These are phyloP conservation scores for Drosera capensis DNA, from an alignment of 148 eudicot genomes.

Conservation along the genomic window DNA sequence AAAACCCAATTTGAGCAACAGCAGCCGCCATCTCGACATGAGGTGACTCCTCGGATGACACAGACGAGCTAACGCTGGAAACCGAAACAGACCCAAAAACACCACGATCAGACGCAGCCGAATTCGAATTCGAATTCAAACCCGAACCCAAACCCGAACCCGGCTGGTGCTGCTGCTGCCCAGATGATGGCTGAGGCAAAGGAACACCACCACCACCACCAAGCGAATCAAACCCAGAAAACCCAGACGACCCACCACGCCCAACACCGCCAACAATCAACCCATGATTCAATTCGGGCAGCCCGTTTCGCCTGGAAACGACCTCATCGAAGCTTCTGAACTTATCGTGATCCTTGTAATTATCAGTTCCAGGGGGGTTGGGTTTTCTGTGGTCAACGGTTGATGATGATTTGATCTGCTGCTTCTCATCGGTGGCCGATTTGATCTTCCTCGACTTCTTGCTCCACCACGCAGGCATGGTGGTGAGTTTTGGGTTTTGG, in stretches of 20 bases:
- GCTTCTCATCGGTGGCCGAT: conserved; percentile 24
- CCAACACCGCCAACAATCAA: conserved; percentile 1
- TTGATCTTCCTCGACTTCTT: conserved; percentile 43
- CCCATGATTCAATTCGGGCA: neutral
- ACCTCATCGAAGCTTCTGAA: conserved; percentile 32
- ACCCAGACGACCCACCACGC: conserved; percentile 25
- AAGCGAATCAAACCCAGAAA: conserved; percentile 61
- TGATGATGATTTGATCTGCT: conserved; percentile 1
- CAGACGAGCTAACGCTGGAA: conserved; percentile 39
- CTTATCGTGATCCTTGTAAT: neutral
- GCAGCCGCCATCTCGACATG: too few species aligned
- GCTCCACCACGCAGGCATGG: conserved; percentile 91
- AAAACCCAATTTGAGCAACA: conserved; percentile 25
- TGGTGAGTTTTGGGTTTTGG: too few species aligned
- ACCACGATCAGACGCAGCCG: conserved; percentile 22
- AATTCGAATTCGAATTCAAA: too few species aligned
- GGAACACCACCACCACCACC: conserved; percentile 35
- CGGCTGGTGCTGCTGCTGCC: conserved; percentile 10
- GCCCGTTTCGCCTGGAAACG: neutral
- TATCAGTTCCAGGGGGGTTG: neutral
- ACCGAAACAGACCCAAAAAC: conserved; percentile 37
- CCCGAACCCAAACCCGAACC: conserved; percentile 6
- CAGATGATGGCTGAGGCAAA: conserved; percentile 41
- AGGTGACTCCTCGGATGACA: conserved; percentile 42
- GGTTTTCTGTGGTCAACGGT: neutral